Conservation (phyloP, 2,329 filamentous ascomycete species). For the Paracoccidioides brasiliensis region DNA sequence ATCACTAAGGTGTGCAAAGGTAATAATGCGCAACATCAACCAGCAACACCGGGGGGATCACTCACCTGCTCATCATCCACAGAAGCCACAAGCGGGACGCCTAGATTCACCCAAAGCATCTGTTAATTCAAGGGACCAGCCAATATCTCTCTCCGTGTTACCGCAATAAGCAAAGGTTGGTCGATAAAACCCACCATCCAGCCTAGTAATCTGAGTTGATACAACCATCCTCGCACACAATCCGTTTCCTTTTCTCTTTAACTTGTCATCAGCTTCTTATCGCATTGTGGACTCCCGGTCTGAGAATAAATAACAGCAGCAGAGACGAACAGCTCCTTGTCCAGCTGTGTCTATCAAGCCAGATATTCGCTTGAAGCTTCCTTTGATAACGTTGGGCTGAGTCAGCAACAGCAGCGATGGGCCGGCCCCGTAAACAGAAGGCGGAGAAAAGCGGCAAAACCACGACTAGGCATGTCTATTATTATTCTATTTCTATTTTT, state of each 20-base stretch:
- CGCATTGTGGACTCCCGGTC: background rate
- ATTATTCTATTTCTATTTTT: background rate
- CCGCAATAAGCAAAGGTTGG: constrained; percentile 3
- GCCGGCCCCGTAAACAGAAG: constrained; percentile 11
- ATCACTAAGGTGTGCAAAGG: background rate
- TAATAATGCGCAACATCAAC: constrained; percentile 1
- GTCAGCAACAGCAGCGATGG: constrained; percentile 15
- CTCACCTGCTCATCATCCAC: constrained; percentile 79
- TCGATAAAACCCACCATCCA: constrained; percentile 55
- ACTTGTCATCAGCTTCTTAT: background rate
- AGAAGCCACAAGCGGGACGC: constrained; percentile 87
- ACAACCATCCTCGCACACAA: constrained; percentile 52
- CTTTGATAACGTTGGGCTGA: background rate
- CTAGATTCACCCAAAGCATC: constrained; percentile 34
- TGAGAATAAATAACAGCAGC: background rate
- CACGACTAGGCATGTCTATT: background rate
- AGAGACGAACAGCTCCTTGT: background rate
- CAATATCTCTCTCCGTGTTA: background rate
- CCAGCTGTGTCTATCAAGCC: constrained; percentile 1
- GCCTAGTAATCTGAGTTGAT: constrained; percentile 85
- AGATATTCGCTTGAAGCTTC: constrained; percentile 3
- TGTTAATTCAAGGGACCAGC: background rate
- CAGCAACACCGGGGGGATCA: background rate
- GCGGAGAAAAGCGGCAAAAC: constrained; percentile 8
- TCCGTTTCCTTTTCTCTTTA: background rate